phyloP scores from a whole-genome alignment of 345 rosid genomes.

The Lagerstroemia speciosa region DNA sequence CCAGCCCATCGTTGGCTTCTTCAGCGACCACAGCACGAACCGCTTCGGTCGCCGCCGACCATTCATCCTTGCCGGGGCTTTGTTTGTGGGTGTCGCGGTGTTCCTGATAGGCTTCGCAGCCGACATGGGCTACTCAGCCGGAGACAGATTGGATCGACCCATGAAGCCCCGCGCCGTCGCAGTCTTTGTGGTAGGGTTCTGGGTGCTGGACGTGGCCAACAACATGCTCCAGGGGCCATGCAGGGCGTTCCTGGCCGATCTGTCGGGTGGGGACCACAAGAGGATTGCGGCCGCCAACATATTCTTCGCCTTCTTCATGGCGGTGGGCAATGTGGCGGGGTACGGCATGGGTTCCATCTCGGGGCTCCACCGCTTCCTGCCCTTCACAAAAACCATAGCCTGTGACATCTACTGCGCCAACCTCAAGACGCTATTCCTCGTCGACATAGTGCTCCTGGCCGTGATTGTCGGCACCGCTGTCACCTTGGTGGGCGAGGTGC shows the following conservation, averaged over 20 bases:
- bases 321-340: conserved; percentile 77
- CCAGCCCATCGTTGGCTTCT: conserved; percentile 37
- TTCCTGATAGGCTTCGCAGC: conserved; percentile 41
- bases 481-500: conserved; percentile 34
- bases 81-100: conserved; percentile 24
- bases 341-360: conserved; percentile 66
- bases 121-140: conserved; percentile 29
- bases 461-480: conserved; percentile 34
- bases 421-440: conserved; percentile 67
- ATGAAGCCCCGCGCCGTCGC: conserved; percentile 32
- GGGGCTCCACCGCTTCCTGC: conserved; percentile 40
- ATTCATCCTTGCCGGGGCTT: conserved; percentile 29
- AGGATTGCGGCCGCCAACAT: conserved; percentile 52
- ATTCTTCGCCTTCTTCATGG: conserved; percentile 81
- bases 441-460: conserved; percentile 48
- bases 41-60: conserved; percentile 42
- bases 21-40: conserved; percentile 33
- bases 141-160: conserved; percentile 15
- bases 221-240: conserved; percentile 40
- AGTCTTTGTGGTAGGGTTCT: conserved; percentile 38
- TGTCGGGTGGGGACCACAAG: conserved; percentile 43
- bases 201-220: conserved; percentile 47
- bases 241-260: conserved; percentile 69
- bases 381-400: conserved; percentile 59
- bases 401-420: conserved; percentile 84